These are phyloP conservation scores for Sarcodon aspratus DNA, from an alignment of 768 basidiomycete species.

Conservation along the genomic window DNA sequence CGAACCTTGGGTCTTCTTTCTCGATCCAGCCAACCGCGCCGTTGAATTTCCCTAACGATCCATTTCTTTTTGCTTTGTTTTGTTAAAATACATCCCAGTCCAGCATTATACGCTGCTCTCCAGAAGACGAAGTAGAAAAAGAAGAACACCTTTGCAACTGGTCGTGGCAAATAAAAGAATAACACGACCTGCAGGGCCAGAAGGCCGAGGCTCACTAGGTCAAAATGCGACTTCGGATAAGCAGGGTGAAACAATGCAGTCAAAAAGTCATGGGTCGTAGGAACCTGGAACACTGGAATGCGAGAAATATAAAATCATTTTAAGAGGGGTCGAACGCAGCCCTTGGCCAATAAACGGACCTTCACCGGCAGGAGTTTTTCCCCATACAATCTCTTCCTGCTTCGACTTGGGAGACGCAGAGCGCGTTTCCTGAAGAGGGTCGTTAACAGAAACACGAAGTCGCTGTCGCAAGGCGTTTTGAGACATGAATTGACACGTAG, in stretches of 20 bases:
- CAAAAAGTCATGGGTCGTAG: constrained; percentile 84
- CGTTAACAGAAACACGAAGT: neutral
- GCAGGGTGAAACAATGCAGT: constrained; percentile 76
- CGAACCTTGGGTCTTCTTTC: constrained; percentile 48
- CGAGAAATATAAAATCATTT: constrained; percentile 6
- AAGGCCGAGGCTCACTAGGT: constrained; percentile 73
- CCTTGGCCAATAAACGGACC: constrained; percentile 30
- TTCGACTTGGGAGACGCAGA: constrained; percentile 1
- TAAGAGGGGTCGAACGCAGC: constrained; percentile 1
- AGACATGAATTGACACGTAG: neutral
- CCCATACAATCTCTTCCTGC: constrained; percentile 68
- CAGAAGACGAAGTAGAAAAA: constrained; percentile 88
- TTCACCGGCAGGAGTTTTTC: constrained; percentile 74
- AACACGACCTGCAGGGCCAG: constrained; percentile 70
- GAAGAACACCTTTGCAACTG: constrained; percentile 56
- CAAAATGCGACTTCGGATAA: constrained; percentile 82
- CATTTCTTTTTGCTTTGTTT: constrained; percentile 93
- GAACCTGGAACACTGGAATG: constrained; percentile 76
- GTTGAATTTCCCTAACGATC: constrained; percentile 76
- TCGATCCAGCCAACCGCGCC: constrained; percentile 83
- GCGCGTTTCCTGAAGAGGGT: neutral
- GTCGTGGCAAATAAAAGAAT: constrained; percentile 53
- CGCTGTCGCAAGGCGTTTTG: neutral
- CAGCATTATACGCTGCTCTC: constrained; percentile 85
- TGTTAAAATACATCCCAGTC: constrained; percentile 88